Evolutionary conservation across 2,329 filamentous ascomycete species (phyloP), one percentile per base, ranked within the genome.

Genomic region (Pseudodiploospora longispora): DNA sequence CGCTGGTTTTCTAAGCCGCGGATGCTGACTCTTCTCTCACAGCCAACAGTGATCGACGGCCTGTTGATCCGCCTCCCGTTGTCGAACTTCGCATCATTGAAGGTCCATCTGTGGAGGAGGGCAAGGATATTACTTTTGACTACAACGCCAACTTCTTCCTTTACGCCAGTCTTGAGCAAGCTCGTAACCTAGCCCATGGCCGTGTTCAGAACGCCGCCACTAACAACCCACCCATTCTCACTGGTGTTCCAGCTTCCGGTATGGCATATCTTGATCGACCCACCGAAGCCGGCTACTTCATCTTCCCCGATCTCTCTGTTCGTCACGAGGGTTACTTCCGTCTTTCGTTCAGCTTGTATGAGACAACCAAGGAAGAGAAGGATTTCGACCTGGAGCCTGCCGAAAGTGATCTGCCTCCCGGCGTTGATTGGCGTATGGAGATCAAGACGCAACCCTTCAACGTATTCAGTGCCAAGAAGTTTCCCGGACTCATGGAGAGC

Each of bases 81-180:
- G 88, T 97, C 34, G 87, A 95, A 66, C 73, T 98, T 49, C 84
- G 83, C 52, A 85, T 97, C 51, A 88, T 82, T 55, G 86, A 95
- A 59, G 86, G 83, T 32, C 66, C 72, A 31, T 70, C 81, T 28
- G 72, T 81, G 27, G 73, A 78, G 40, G 67, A 72, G 41, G 76
- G 76, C 44, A 74, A 75, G 59, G 85, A 89, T 49, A 79, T 89
- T 57, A 97, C 93, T 2, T 95, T 95, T 58, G 78, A 81, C 47
- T 95, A 96, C 71, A 91, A 95, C 60, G 90, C 90, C 60, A 95
- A 95, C 67, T 97, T 97, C 76, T 97, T 98, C 68, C 82, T 97
- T 35, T 97, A 88, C 58, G 87, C 90, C 41, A 96, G 89, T 5
- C 75, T 98, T 47, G 89, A 96, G 60, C 82, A 87, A 55, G 85